Evolutionary conservation across 2,329 filamentous ascomycete genomes (phyloP).

Genomic region (Ophiocordyceps camponoti-leonardi): DNA sequence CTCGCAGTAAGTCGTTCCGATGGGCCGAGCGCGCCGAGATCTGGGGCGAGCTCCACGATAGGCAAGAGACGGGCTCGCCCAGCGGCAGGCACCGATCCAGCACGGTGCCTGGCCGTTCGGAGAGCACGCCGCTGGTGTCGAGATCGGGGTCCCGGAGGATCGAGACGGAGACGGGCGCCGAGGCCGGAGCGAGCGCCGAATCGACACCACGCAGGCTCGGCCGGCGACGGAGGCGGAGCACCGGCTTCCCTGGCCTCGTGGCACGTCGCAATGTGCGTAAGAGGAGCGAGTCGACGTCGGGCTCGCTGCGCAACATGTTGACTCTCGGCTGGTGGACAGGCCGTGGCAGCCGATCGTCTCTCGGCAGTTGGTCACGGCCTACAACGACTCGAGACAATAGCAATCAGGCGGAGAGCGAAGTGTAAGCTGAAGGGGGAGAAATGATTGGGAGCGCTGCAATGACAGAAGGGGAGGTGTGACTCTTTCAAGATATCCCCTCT

Average conservation of each 20-base stretch:
- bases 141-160: constrained; percentile 12
- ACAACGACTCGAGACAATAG: constrained; percentile 6
- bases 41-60: constrained; percentile 76
- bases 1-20: constrained; percentile 30
- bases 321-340: constrained; percentile 36
- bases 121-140: constrained; percentile 21
- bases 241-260: constrained; percentile 43
- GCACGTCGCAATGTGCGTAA: constrained; percentile 27
- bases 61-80: constrained; percentile 28
- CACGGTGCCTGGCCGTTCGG: constrained; percentile 25
- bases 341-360: constrained; percentile 3
- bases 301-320: constrained; percentile 33
- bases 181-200: constrained; percentile 14
- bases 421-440: constrained; percentile 1
- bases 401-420: constrained; percentile 4
- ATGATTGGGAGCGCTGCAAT: constrained; percentile 1
- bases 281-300: constrained; percentile 25
- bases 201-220: constrained; percentile 13
- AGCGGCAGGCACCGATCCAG: constrained; percentile 26
- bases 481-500: background rate
- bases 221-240: constrained; percentile 37
- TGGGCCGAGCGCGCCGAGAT: constrained; percentile 62
- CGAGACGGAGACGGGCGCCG: constrained; percentile 9
- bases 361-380: constrained; percentile 2
- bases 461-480: background rate